These are phyloP conservation scores for Wickerhamiella azymoides DNA, from an alignment of 805 yeast species.

Conservation along the genomic window DNA sequence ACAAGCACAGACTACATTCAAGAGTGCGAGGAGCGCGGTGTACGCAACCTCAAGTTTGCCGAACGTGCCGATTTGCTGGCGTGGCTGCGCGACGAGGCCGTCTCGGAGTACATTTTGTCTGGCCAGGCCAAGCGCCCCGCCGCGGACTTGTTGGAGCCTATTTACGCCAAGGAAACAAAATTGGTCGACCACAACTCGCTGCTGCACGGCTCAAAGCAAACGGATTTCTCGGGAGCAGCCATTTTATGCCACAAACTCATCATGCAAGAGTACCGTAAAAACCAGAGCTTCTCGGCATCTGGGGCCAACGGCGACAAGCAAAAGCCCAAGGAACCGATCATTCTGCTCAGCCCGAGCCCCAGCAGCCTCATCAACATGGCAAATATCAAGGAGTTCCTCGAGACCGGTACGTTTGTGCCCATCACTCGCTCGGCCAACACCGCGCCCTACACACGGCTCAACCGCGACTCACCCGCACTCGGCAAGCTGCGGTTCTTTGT, in stretches of 20 bases:
- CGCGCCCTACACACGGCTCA: conserved; percentile 34
- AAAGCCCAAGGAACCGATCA: conserved; percentile 45
- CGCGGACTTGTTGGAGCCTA: neutral
- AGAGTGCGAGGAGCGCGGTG: conserved; percentile 47
- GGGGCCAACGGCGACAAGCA: conserved; percentile 9
- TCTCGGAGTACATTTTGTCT: conserved; percentile 38
- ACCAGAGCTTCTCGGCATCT: conserved; percentile 4
- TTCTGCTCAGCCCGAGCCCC: conserved; percentile 66
- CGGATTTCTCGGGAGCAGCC: conserved; percentile 26
- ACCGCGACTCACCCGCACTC: conserved; percentile 42
- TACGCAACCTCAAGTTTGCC: conserved; percentile 63
- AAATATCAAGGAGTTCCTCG: conserved; percentile 56
- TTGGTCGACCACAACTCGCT: conserved; percentile 32
- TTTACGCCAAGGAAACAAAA: conserved; percentile 30
- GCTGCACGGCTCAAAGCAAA: conserved; percentile 26
- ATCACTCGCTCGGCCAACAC: conserved; percentile 25
- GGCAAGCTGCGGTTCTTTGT: conserved; percentile 57
- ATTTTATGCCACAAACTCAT: conserved; percentile 24
- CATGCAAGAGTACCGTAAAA: conserved; percentile 15
- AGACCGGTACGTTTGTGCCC: conserved; percentile 55
- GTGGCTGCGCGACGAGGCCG: conserved; percentile 63
- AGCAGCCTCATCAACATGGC: conserved; percentile 52
- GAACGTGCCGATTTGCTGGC: conserved; percentile 74
- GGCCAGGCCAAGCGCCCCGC: neutral
- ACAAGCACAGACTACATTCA: conserved; percentile 71